A percentile compares a stretch with the other conserved stretches of the same genome.
Conservation (phyloP, 2,329 filamentous ascomycete genomes). For the Coniella lustricola region DNA sequence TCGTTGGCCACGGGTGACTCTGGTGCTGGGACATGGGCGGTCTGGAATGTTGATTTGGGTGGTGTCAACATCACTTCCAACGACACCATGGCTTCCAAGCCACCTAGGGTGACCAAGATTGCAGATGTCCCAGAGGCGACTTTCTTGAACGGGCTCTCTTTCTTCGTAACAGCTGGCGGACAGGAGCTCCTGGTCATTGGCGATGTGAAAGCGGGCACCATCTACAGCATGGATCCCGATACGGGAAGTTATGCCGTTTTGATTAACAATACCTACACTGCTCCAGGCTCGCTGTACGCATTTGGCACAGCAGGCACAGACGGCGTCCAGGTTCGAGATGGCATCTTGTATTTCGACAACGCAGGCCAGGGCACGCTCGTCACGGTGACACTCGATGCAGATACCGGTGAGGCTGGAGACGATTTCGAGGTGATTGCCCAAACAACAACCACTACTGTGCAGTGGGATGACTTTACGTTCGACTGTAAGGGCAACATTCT, state of each 20-base stretch:
- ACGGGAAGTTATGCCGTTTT: constrained; percentile 19
- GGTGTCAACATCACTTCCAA: constrained; percentile 19
- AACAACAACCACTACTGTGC: constrained; percentile 3
- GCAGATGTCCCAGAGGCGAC: constrained; percentile 18
- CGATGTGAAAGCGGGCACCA: constrained; percentile 19
- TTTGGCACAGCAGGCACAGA: constrained; percentile 19
- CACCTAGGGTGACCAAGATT: constrained; percentile 18
- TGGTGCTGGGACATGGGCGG: constrained; percentile 17
- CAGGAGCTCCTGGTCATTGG: constrained; percentile 18
- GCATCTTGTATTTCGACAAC: constrained; percentile 23
- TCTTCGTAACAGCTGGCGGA: constrained; percentile 13
- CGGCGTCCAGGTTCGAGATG: constrained; percentile 21
- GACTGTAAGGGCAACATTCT: constrained; percentile 18
- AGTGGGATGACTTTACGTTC: constrained; percentile 20
- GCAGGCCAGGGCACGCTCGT: constrained; percentile 18
- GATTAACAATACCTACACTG: constrained; percentile 21
- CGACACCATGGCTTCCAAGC: constrained; percentile 1
- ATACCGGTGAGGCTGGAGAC: constrained; percentile 14
- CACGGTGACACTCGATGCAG: constrained; percentile 16
- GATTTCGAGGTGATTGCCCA: constrained; percentile 14
- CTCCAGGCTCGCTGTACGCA: constrained; percentile 9
- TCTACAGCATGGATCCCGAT: constrained; percentile 20
- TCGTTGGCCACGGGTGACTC: constrained; percentile 16
- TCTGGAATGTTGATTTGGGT: constrained; percentile 20
- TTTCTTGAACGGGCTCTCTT: constrained; percentile 23